Conservation (phyloP, 352 stramenopile species). For the Peronospora belbahrii region DNA sequence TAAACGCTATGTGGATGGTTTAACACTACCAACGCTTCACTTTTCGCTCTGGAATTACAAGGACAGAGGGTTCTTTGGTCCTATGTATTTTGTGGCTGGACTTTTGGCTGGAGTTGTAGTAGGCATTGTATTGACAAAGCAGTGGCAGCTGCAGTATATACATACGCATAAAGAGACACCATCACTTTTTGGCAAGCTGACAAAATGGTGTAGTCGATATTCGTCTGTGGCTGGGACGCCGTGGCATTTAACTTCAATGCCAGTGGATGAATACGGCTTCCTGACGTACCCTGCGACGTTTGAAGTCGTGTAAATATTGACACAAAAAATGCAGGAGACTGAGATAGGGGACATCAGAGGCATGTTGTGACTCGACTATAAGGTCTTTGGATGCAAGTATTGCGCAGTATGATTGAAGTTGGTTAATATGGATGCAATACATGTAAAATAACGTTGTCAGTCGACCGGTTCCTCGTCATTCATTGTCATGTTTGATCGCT, state of each 20-base stretch:
- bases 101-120: conserved; percentile 37
- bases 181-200: conserved; percentile 20
- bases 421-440: conserved; percentile 23
- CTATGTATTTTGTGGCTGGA: conserved; percentile 36
- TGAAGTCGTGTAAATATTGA: conserved; percentile 33
- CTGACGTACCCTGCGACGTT: conserved; percentile 30
- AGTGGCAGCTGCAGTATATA: conserved; percentile 18
- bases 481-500: neutral
- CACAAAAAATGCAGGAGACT: too few relatives aligned
- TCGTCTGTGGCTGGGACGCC: conserved; percentile 10
- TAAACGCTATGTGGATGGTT: conserved; percentile 18
- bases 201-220: conserved; percentile 29
- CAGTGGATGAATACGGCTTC: conserved; percentile 31
- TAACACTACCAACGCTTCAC: conserved; percentile 21
- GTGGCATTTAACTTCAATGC: conserved; percentile 25
- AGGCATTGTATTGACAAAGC: conserved; percentile 25
- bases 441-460: conserved; percentile 25
- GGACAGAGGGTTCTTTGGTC: conserved; percentile 16
- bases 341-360: too few relatives aligned
- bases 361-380: too few relatives aligned
- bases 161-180: conserved; percentile 13
- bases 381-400: too few relatives aligned
- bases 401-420: conserved; percentile 15
- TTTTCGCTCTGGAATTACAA: conserved; percentile 14
- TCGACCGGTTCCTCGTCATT: neutral